A percentile compares a stretch with the other conserved stretches of the same genome.
Conservation (phyloP, 352 stramenopile species). For the Phytophthora nicotianae region DNA sequence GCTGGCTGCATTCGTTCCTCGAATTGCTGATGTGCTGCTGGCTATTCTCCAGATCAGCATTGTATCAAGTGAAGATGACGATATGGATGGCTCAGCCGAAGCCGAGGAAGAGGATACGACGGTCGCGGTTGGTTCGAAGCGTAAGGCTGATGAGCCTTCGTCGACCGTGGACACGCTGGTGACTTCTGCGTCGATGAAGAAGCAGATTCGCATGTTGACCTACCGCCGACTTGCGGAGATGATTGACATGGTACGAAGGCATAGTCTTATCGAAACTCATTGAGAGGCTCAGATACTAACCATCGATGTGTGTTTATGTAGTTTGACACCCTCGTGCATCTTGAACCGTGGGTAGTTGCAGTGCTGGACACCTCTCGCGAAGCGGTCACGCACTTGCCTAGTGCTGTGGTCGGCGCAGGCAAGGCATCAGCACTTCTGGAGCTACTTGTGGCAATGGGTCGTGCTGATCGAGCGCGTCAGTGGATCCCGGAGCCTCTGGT, state of each 20-base stretch:
- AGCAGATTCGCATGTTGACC: slow-evolving; percentile 81
- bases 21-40: slow-evolving; percentile 77
- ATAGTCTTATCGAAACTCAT: not conserved
- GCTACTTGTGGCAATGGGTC: slow-evolving; percentile 67
- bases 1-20: slow-evolving; percentile 78
- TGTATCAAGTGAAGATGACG: slow-evolving; percentile 27
- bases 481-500: slow-evolving; percentile 47
- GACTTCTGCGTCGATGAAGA: slow-evolving; percentile 61
- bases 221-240: slow-evolving; percentile 79
- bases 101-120: slow-evolving; percentile 12
- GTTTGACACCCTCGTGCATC: slow-evolving; percentile 71
- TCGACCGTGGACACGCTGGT: slow-evolving; percentile 13
- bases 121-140: slow-evolving; percentile 27
- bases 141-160: slow-evolving; percentile 17
- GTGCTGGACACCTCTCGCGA: slow-evolving; percentile 54
- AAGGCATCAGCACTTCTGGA: slow-evolving; percentile 84
- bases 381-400: slow-evolving; percentile 70
- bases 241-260: slow-evolving; percentile 55
- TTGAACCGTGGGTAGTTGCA: slow-evolving; percentile 68
- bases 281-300: slow-evolving; percentile 9
- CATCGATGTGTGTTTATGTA: slow-evolving; percentile 17
- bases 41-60: slow-evolving; percentile 71
- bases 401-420: slow-evolving; percentile 68
- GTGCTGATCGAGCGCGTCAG: slow-evolving; percentile 45
- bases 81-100: slow-evolving; percentile 27